phyloP scores from a whole-genome alignment of 345 rosid genomes.

The Eucalyptus erythrocorys region DNA sequence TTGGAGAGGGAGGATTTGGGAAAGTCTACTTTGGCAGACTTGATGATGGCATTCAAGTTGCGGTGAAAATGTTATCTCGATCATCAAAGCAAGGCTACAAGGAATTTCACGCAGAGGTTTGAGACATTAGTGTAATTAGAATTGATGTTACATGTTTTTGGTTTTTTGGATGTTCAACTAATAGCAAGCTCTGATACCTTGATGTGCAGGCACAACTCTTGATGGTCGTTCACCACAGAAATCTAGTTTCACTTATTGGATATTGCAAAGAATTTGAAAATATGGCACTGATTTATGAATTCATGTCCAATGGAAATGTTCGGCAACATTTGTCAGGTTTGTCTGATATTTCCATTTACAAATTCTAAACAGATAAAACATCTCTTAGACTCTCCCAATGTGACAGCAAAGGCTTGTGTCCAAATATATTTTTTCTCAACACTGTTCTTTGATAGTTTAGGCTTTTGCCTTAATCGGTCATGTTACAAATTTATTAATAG shows the following conservation, averaged over 20 bases:
- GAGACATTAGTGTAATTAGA: neutral
- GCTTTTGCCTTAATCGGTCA: neutral
- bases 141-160: neutral
- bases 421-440: neutral
- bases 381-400: neutral
- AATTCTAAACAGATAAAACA: neutral
- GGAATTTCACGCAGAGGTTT: slow-evolving; percentile 19
- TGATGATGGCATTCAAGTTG: neutral
- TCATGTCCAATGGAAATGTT: slow-evolving; percentile 20
- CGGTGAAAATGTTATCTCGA: slow-evolving; percentile 10
- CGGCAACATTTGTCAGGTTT: slow-evolving; percentile 12
- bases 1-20: slow-evolving; percentile 15
- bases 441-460: neutral
- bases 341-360: neutral
- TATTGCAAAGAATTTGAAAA: slow-evolving; percentile 10
- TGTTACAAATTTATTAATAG: neutral
- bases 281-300: slow-evolving; percentile 18
- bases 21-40: slow-evolving; percentile 7
- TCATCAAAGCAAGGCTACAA: slow-evolving; percentile 13
- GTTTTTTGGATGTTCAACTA: neutral
- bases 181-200: neutral
- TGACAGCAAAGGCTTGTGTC: neutral
- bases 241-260: slow-evolving; percentile 16
- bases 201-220: slow-evolving; percentile 12
- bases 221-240: slow-evolving; percentile 16